Evolutionary conservation across 2,329 filamentous ascomycete genomes (phyloP), one percentile per base, ranked within the genome.

Genomic region (Penicillium sp.): DNA sequence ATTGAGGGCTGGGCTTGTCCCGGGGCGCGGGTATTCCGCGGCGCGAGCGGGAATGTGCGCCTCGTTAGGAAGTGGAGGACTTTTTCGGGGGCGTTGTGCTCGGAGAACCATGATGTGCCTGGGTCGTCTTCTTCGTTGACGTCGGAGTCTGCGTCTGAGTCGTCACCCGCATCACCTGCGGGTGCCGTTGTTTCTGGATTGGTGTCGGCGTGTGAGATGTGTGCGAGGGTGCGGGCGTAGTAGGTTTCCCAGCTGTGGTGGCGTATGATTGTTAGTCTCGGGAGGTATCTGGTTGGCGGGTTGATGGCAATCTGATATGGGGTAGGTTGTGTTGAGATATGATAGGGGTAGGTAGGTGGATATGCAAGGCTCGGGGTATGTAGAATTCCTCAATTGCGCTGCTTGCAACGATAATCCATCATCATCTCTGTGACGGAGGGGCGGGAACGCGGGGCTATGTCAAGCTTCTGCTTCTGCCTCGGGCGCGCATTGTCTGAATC

Each of bases 31-130:
- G 71, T 81, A 63, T 75, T 72, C 35, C 67, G 66, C 22, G 78
- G 76, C 35, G 78, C 70, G 4, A 79, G 67, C 62, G 85, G 72
- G 31, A 81, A 77, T 1, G 75, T 75, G 14, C 79, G 75, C 3
- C 80, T 77, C 3, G 80, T 80, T 7, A 96, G 83, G 73, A 89
- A 92, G 10, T 80, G 75, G 24, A 96, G 77, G 60, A 96, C 87
- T 71, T 93, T 93, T 62, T 87, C 82, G 71, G 96, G 91, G 61
- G 95, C 95, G 70, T 89, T 87, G 35, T 92, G 90, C 78, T 98
- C 95, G 74, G 92, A 89, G 83, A 99, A 99, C 95, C 95, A 99
- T 69, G 95, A 87, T 33, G 92, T 96, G 66, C 94, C 94, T 60
- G 89, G 89, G 80, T 80, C 77, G 11, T 96, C 91, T 57, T 84